Percentiles rank a stretch among this genome's conserved stretches.
phyloP scores from a whole-genome alignment of 495 filamentous ascomycete species.

The Hypoxylon crocopeplum region DNA sequence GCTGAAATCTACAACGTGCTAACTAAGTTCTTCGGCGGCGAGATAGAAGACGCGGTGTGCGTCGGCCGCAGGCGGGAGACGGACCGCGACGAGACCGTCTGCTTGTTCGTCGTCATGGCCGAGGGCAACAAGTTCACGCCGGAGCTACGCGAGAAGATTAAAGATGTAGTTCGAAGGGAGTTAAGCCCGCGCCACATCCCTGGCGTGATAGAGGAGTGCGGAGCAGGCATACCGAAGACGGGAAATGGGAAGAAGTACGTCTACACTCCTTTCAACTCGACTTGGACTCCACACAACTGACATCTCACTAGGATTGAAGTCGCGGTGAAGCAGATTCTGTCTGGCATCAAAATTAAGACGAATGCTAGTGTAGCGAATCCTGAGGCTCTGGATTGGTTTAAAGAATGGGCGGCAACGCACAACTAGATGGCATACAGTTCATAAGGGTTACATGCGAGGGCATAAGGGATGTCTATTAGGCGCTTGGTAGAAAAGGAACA shows the following conservation, averaged over 20 bases:
- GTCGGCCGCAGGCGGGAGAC: constrained; percentile 75
- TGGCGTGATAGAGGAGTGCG: constrained; percentile 75
- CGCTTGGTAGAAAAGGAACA: no score
- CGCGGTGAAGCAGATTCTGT: constrained; percentile 93
- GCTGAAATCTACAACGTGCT: constrained; percentile 94
- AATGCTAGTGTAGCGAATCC: constrained; percentile 86
- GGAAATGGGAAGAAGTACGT: constrained; percentile 88
- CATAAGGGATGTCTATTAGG: no score
- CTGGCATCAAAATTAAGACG: constrained; percentile 82
- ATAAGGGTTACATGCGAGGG: no score
- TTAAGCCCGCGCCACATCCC: constrained; percentile 88
- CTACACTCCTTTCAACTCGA: neutral
- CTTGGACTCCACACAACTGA: constrained; percentile 6
- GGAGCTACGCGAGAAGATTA: constrained; percentile 65
- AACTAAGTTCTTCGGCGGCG: constrained; percentile 75
- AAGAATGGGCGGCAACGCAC: constrained; percentile 64
- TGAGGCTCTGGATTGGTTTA: constrained; percentile 84
- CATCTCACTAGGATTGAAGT: constrained; percentile 71
- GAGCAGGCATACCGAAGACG: constrained; percentile 81
- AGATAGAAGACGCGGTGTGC: constrained; percentile 84
- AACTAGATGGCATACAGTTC: no score
- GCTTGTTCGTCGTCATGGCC: constrained; percentile 82
- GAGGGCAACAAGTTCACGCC: constrained; percentile 55
- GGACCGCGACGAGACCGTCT: constrained; percentile 84
- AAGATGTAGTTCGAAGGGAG: constrained; percentile 69